Conservation (phyloP, 2,329 filamentous ascomycete species). For the Zasmidium citrigriseum region DNA sequence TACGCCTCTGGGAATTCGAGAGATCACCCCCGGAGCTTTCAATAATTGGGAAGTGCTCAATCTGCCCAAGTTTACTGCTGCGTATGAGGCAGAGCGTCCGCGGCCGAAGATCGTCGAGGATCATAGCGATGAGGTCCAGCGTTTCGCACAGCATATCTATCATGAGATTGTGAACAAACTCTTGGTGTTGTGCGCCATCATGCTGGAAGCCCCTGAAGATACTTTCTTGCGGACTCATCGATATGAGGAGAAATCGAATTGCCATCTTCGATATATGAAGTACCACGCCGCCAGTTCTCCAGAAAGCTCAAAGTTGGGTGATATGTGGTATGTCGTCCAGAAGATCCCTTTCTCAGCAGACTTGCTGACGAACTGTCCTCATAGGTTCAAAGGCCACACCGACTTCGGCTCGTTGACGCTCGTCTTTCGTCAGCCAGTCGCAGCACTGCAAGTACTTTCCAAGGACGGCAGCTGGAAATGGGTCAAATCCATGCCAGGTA, state of each 20-base stretch:
- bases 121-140: background rate
- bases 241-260: slow-evolving; percentile 10
- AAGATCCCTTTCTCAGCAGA: no score
- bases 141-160: background rate
- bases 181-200: background rate
- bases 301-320: slow-evolving; percentile 18
- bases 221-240: slow-evolving; percentile 1
- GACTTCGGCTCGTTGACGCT: slow-evolving; percentile 44
- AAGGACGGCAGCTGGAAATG: slow-evolving; percentile 7
- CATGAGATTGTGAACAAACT: slow-evolving; percentile 3
- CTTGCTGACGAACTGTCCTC: no score
- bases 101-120: background rate
- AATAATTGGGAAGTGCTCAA: slow-evolving; percentile 4
- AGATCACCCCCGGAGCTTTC: slow-evolving; percentile 5
- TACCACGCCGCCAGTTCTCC: slow-evolving; percentile 21
- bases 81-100: background rate
- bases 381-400: slow-evolving; percentile 36
- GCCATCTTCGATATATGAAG: slow-evolving; percentile 23
- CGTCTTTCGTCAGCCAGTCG: slow-evolving; percentile 17
- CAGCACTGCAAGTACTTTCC: slow-evolving; percentile 16
- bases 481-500: slow-evolving; percentile 37
- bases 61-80: background rate
- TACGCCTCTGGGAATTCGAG: background rate
- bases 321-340: no score
- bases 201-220: slow-evolving; percentile 3